Evolutionary conservation across 2,329 filamentous ascomycete genomes (phyloP), one percentile per base, ranked within the genome.

Genomic region (Fusarium illudens): DNA sequence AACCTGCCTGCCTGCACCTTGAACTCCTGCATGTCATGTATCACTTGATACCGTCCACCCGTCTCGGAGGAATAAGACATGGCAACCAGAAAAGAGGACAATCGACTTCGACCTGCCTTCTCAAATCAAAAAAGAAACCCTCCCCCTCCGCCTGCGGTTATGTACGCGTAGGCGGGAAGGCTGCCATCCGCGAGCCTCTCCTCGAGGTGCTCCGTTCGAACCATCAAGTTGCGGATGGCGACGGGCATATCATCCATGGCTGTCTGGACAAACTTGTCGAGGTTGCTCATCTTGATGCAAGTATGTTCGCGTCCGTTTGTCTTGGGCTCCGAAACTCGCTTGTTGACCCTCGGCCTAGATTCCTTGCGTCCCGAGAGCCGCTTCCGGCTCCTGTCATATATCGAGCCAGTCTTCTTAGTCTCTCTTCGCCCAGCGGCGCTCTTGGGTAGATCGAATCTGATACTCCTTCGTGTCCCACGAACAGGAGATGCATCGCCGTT

Each of bases 181-280:
- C 32, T 44, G 13, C 42, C 54, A 12, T 25, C 27, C 4, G 33
- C 20, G 9, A 73, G 55, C 30, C 39, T 65, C 12, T 30, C 36
- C 6, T 68, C 65, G 2, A 72, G 55, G n/a, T 64, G 42, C 39
- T 51, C 34, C 6, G 58, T 33, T 4, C 71, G 64, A 34, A 46
- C 25, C 13, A 60, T 39, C 32, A 73, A 55, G 27, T 73, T 73
- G 20, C 59, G 69, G 30, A 73, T 54, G 30, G 70, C 68, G 22
- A 71, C 60, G 22, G 71, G 71, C 63, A 71, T 51, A 13, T 49
- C 36, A 3, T 61, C 52, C 32, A 69, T 27, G 12, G 37, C 34
- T 13, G 42, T 17, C n/a, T 58, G 32, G 8, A 61, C 55, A 52
- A 36, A 39, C 4, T 34, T 15, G 13, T 52, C 29, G n/a, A 63